phyloP scores from a whole-genome alignment of 139 green algal genomes.

The Zygnema cylindricum region DNA sequence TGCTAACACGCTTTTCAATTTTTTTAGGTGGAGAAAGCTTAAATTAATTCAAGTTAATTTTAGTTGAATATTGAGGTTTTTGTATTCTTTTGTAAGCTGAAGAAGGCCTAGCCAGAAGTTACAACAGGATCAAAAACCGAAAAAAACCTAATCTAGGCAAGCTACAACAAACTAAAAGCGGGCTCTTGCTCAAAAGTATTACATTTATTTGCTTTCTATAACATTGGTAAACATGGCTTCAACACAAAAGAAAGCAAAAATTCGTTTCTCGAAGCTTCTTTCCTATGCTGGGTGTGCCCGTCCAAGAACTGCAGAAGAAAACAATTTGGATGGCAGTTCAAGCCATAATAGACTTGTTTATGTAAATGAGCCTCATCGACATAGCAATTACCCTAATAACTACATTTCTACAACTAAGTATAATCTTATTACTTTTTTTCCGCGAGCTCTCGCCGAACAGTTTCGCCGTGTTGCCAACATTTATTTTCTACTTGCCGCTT shows the following conservation, averaged over 20 bases:
- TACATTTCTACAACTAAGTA: conserved; percentile 81
- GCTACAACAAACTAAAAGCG: no score
- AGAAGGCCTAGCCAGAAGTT: no score
- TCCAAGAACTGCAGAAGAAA: not conserved
- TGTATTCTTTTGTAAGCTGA: no score
- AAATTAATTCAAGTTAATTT: no score
- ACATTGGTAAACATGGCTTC: no score
- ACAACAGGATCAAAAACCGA: no score
- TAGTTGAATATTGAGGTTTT: no score
- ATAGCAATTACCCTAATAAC: conserved; percentile 63
- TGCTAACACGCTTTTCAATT: no score
- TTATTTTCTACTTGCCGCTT: conserved; percentile 76
- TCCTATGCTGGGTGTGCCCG: not conserved
- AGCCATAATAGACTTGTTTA: conserved; percentile 34
- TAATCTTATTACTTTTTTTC: conserved; percentile 80
- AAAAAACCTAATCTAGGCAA: no score
- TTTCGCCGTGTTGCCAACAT: conserved; percentile 81
- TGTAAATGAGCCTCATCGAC: conserved; percentile 45
- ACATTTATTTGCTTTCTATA: no score
- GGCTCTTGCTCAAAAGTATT: no score
- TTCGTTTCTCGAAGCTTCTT: conserved; percentile 15
- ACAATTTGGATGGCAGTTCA: not conserved
- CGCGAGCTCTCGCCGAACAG: conserved; percentile 80
- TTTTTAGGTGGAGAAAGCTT: no score
- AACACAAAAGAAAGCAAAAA: not conserved